Evolutionary conservation across 768 basidiomycete genomes (phyloP).

Genomic region (Phylloporus arenicola): DNA sequence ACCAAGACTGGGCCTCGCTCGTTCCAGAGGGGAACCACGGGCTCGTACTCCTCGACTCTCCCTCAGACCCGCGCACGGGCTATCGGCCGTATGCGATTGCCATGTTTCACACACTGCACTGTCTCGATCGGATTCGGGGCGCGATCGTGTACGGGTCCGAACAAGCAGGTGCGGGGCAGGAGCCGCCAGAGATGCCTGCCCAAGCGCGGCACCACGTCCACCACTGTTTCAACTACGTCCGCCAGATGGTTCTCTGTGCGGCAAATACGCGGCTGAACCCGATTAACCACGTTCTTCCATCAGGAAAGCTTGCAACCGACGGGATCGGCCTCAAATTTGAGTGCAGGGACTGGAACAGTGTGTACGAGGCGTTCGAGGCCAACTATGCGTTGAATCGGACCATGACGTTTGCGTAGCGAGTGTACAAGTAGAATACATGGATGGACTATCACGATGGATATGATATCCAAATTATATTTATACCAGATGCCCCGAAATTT

Average conservation of each 20-base stretch:
- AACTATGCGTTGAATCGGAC: constrained; percentile 20
- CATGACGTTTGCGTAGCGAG: constrained; percentile 6
- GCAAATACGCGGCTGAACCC: constrained; percentile 31
- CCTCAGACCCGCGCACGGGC: background rate
- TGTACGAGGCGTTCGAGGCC: constrained; percentile 18
- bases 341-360: constrained; percentile 20
- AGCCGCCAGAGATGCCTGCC: background rate
- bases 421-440: background rate
- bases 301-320: constrained; percentile 12
- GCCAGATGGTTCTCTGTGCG: constrained; percentile 35
- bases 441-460: background rate
- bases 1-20: constrained; percentile 23
- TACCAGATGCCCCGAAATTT: background rate
- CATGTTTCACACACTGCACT: constrained; percentile 39
- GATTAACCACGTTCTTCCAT: constrained; percentile 7
- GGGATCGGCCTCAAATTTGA: constrained; percentile 20
- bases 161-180: background rate
- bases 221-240: constrained; percentile 39
- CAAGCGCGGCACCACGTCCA: constrained; percentile 12
- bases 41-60: constrained; percentile 10
- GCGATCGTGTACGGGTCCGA: constrained; percentile 11
- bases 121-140: constrained; percentile 34
- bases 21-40: constrained; percentile 18
- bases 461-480: background rate
- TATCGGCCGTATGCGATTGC: constrained; percentile 30